A percentile compares a stretch with the other conserved stretches of the same genome.
These are phyloP conservation scores for Trametes cinnabarina DNA, from an alignment of 768 basidiomycete genomes.

Conservation along the genomic window DNA sequence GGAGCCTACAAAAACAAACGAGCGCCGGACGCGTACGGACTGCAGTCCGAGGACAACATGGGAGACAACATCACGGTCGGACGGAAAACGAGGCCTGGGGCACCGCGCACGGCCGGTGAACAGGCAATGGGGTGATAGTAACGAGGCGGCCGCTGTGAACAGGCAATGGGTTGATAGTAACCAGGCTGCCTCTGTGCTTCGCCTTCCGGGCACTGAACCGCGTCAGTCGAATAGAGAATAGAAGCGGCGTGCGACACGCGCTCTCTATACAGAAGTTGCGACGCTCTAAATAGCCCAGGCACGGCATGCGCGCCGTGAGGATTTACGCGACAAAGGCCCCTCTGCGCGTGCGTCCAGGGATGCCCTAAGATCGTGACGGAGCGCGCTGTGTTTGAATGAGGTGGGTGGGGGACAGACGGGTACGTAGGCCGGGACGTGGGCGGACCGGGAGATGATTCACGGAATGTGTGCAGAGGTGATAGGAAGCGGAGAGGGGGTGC, in stretches of 20 bases:
- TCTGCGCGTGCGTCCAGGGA: background rate
- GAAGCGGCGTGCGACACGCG: background rate
- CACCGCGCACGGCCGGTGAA: too few relatives aligned
- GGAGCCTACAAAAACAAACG: too few relatives aligned
- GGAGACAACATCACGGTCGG: too few relatives aligned
- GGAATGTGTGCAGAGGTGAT: background rate
- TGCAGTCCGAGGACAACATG: too few relatives aligned
- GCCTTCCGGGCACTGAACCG: too few relatives aligned
- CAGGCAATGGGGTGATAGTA: too few relatives aligned
- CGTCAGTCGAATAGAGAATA: background rate
- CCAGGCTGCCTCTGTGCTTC: too few relatives aligned
- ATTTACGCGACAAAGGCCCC: background rate
- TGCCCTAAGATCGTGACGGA: background rate
- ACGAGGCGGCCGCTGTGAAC: too few relatives aligned
- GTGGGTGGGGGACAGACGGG: background rate
- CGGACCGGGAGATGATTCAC: background rate
- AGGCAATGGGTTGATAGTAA: too few relatives aligned
- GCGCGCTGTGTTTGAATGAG: background rate
- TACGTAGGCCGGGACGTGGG: background rate
- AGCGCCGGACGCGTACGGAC: too few relatives aligned
- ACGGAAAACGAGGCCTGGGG: too few relatives aligned
- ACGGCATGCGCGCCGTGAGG: background rate
- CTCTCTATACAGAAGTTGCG: background rate
- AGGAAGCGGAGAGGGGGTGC: background rate
- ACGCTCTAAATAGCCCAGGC: background rate